Percentiles rank a stretch among this genome's conserved stretches.
phyloP scores from a whole-genome alignment of 2,329 filamentous ascomycete species.

The Allantophomopsis lycopodina region DNA sequence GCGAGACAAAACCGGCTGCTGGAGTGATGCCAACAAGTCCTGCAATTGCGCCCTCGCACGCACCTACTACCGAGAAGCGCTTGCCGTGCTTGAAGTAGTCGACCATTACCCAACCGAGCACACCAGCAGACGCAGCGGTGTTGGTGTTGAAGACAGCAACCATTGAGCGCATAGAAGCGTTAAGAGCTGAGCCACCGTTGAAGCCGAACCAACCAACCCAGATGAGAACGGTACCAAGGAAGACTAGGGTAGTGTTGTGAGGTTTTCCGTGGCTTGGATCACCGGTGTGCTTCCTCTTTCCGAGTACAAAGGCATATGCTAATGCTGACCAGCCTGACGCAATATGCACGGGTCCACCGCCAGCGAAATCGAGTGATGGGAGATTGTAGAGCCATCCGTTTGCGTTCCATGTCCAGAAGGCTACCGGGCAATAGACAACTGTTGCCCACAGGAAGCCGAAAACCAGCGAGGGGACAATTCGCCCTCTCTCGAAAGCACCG shows the following conservation, averaged over 20 bases:
- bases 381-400: constrained; percentile 51
- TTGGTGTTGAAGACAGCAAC: constrained; percentile 46
- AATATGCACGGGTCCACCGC: constrained; percentile 51
- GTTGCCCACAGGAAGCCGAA: constrained; percentile 52
- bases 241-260: constrained; percentile 50
- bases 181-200: constrained; percentile 35
- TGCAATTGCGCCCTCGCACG: constrained; percentile 38
- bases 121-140: constrained; percentile 38
- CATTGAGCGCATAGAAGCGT: constrained; percentile 35
- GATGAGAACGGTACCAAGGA: constrained; percentile 48
- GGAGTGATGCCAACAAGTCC: constrained; percentile 45
- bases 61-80: constrained; percentile 35
- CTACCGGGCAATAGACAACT: constrained; percentile 48
- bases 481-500: constrained; percentile 43
- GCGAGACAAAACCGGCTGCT: constrained; percentile 38
- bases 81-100: constrained; percentile 32
- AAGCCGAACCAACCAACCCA: constrained; percentile 49
- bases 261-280: constrained; percentile 36
- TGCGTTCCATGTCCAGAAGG: constrained; percentile 56
- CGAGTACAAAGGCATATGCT: constrained; percentile 49
- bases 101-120: constrained; percentile 36
- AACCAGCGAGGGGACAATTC: constrained; percentile 48
- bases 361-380: constrained; percentile 44
- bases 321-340: constrained; percentile 48
- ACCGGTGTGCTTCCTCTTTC: constrained; percentile 35